Evolutionary conservation across 1,139 yeast genomes (phyloP), one percentile per base, ranked within the genome.

Genomic region (Scheffersomyces segobiensis): DNA sequence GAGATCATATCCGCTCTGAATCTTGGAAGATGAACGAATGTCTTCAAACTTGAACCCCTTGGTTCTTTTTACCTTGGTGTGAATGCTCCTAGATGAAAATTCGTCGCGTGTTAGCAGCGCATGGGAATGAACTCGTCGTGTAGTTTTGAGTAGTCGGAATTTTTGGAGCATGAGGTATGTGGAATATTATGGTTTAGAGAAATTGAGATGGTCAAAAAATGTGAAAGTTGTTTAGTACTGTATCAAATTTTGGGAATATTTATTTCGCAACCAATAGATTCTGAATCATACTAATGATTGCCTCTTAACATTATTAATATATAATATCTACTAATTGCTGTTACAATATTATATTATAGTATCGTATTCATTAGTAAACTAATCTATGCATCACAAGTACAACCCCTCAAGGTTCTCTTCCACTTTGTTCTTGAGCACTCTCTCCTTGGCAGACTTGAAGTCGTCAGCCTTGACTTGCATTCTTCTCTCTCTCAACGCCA

Each of bases 401-500:
- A 95, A 84, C 55, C 99, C 98, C 77, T 95, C 99, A 65, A 95
- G 86, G 69, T 93, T 93, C 79, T 95, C 98, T 75, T 95, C 99
- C 58, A 93, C 93, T 84, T 96, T 96, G 72, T 95, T 96, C 85
- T 95, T 96, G 86, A 96, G 84, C 56, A 96, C 98, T 68, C 98
- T 87, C 75, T 96, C 99, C 78, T 95, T 91, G 17, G 98, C 99
- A 66, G 89, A 87, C 71, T 90, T 88, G 81, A 96, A 96, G 74
- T 96, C 99, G 62, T 91, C 93, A 39, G 96, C 96, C 54, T 93
- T 91, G 51, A 96, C 99, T 80, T 92, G 96, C 98, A 95, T 95
- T 80, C 99, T 88, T 76, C 99, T 89, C 76, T 96, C 99, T 77
- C 99, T 87, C 71, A 96, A 83, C 5, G 99, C 99, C 68, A 95